Evolutionary conservation across 140 eudicot species (phyloP).

Genomic region (Oenanthe javanica): DNA sequence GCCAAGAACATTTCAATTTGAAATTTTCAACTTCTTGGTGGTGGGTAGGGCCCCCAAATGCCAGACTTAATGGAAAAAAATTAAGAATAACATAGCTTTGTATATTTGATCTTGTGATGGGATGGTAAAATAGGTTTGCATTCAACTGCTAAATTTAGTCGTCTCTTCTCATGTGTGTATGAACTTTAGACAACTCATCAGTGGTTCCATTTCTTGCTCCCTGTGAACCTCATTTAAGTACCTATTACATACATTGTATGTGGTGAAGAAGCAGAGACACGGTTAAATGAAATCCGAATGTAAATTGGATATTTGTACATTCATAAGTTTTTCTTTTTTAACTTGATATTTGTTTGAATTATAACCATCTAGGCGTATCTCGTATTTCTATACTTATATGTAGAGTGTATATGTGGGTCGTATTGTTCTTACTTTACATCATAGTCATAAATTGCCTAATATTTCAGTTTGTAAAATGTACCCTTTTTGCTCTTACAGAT

Average conservation of each 20-base stretch:
- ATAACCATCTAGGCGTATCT: neutral
- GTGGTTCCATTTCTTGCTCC: neutral
- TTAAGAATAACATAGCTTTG: too few species aligned
- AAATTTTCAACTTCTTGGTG: neutral
- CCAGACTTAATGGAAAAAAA: too few species aligned
- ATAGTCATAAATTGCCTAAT: neutral
- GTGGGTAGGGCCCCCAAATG: neutral
- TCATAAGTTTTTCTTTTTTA: neutral
- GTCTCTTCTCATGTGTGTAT: neutral
- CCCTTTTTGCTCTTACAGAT: constrained; percentile 40
- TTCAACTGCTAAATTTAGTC: neutral
- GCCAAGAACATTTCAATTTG: too few species aligned
- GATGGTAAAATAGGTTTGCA: neutral
- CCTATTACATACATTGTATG: neutral
- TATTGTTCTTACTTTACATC: neutral
- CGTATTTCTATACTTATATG: neutral
- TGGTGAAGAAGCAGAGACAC: neutral
- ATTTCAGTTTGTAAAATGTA: neutral
- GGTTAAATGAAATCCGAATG: neutral
- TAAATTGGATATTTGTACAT: neutral
- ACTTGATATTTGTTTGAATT: neutral
- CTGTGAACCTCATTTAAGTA: neutral
- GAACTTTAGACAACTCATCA: neutral
- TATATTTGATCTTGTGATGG: neutral
- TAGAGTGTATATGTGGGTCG: neutral